Percentiles rank a stretch among this genome's conserved stretches.
These are phyloP conservation scores for Trichoderma gracile DNA, from an alignment of 2,329 filamentous ascomycete species.

Conservation along the genomic window DNA sequence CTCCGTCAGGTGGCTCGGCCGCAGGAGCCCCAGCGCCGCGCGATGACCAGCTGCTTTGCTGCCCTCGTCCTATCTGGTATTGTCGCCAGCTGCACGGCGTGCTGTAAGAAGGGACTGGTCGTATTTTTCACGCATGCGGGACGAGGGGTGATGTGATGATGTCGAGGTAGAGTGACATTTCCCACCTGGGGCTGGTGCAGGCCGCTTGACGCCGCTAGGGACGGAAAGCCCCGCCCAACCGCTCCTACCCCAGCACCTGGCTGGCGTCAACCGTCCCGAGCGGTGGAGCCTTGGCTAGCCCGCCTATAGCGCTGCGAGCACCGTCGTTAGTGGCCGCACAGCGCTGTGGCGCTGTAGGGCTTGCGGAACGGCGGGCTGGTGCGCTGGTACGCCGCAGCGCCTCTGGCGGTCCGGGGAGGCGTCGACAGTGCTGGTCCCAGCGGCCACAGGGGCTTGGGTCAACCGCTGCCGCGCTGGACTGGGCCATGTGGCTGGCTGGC, in stretches of 20 bases:
- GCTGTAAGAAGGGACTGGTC: conserved; percentile 4
- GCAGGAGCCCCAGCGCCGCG: conserved; percentile 24
- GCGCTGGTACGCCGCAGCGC: conserved; percentile 4
- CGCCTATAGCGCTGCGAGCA: neutral
- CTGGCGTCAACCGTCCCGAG: conserved; percentile 2
- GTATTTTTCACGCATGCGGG: neutral
- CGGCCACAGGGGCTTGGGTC: conserved; percentile 12
- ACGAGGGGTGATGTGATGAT: conserved; percentile 24
- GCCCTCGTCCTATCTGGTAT: conserved; percentile 3
- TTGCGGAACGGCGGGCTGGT: neutral
- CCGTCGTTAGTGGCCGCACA: neutral
- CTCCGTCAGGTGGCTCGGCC: conserved; percentile 23
- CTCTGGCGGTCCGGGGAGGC: conserved; percentile 16
- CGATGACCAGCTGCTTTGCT: conserved; percentile 15
- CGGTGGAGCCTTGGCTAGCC: neutral
- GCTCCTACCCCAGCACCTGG: conserved; percentile 14
- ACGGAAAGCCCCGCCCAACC: conserved; percentile 22
- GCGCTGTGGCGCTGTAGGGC: conserved; percentile 10
- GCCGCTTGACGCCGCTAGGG: conserved; percentile 25
- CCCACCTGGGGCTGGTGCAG: conserved; percentile 16
- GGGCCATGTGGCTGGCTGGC: conserved; percentile 8
- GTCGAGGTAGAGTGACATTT: conserved; percentile 29
- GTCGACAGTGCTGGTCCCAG: conserved; percentile 7
- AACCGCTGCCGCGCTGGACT: conserved; percentile 14
- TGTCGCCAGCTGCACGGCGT: conserved; percentile 5